Evolutionary conservation across 352 stramenopile species (phyloP).

Genomic region (Globisporangium nunn): DNA sequence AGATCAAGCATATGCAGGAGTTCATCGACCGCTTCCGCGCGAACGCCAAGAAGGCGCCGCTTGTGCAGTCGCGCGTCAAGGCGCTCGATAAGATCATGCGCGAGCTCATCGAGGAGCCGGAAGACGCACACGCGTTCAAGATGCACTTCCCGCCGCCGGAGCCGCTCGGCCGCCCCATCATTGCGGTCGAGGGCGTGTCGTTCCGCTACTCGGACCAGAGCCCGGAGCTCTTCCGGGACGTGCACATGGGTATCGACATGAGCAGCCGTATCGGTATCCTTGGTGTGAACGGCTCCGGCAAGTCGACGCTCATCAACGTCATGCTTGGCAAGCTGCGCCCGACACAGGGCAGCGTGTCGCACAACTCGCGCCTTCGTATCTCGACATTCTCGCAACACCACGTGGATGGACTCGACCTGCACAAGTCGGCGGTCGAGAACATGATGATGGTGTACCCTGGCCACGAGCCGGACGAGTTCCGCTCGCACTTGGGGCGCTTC

Average conservation of each 20-base stretch:
- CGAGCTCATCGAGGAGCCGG: conserved; percentile 88
- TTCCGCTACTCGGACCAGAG: conserved; percentile 64
- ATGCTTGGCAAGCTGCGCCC: conserved; percentile 92
- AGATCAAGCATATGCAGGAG: conserved; percentile 95
- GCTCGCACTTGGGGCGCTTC: conserved; percentile 93
- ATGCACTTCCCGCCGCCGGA: conserved; percentile 95
- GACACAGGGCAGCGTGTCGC: conserved; percentile 79
- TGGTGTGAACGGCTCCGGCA: conserved; percentile 91
- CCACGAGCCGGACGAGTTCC: conserved; percentile 85
- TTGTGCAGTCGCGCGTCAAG: conserved; percentile 97
- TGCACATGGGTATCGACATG: conserved; percentile 97
- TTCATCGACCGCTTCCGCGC: conserved; percentile 95
- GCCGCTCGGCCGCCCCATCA: conserved; percentile 92
- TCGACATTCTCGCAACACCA: conserved; percentile 97
- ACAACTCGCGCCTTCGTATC: conserved; percentile 90
- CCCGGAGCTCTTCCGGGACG: conserved; percentile 71
- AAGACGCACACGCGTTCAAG: conserved; percentile 90
- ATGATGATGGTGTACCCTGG: conserved; percentile 88
- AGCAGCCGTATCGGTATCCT: conserved; percentile 91
- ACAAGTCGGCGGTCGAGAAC: conserved; percentile 86
- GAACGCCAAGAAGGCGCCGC: conserved; percentile 93
- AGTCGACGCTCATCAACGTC: conserved; percentile 95
- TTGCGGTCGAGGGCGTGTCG: conserved; percentile 88
- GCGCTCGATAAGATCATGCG: conserved; percentile 82
- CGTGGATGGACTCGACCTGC: conserved; percentile 92